Conservation (phyloP, 345 rosid genomes). For the Gynandropsis gynandra region DNA sequence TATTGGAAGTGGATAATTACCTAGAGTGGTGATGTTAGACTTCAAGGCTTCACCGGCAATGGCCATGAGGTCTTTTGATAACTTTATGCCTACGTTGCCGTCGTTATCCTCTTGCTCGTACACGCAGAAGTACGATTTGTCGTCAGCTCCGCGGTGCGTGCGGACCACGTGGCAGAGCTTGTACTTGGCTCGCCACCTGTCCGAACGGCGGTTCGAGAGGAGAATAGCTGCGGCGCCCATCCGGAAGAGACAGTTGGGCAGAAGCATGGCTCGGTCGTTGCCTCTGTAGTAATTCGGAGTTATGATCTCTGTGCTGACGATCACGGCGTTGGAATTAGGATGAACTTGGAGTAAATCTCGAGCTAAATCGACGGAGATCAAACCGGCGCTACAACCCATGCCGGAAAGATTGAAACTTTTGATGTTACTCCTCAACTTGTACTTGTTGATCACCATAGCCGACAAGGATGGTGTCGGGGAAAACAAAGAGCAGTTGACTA, state of each 20-base stretch:
- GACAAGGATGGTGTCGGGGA: slow-evolving; percentile 72
- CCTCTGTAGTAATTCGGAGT: slow-evolving; percentile 65
- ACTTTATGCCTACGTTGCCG: slow-evolving; percentile 51
- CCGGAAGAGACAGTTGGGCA: slow-evolving; percentile 76
- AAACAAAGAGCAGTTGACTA: slow-evolving; percentile 69
- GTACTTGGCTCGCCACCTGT: slow-evolving; percentile 58
- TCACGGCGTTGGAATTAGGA: slow-evolving; percentile 58
- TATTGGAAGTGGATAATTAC: too few relatives aligned
- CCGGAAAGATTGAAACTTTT: slow-evolving; percentile 76
- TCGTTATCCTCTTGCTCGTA: slow-evolving; percentile 65
- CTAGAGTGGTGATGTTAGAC: slow-evolving; percentile 71
- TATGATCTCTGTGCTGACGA: slow-evolving; percentile 69
- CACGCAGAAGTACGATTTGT: slow-evolving; percentile 59
- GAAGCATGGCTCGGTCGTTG: slow-evolving; percentile 69
- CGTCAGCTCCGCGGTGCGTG: slow-evolving; percentile 71
- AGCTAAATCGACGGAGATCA: slow-evolving; percentile 61
- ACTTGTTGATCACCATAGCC: slow-evolving; percentile 73
- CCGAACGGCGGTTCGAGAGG: slow-evolving; percentile 52
- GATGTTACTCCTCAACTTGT: slow-evolving; percentile 67
- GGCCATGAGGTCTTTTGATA: slow-evolving; percentile 73
- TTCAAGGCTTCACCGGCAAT: slow-evolving; percentile 76
- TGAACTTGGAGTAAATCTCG: slow-evolving; percentile 66
- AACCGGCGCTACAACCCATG: slow-evolving; percentile 81
- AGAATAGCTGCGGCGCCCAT: slow-evolving; percentile 73
- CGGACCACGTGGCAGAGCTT: slow-evolving; percentile 63